Base-by-base conservation (phyloP, 495 filamentous ascomycete genomes). In the Penicillium coprophilum region DNA sequence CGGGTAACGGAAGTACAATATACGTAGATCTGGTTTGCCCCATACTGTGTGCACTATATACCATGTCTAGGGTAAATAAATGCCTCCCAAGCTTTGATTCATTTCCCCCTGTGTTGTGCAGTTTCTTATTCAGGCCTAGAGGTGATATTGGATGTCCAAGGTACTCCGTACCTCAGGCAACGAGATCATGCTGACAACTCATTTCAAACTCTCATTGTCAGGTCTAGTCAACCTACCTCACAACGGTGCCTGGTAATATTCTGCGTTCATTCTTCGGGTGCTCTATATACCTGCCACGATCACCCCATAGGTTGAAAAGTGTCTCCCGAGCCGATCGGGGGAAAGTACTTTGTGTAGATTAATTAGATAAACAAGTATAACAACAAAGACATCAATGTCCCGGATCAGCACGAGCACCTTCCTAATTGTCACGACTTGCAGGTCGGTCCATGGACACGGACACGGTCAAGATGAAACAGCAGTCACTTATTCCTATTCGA, bases 331-430 rank as follows among this genome's bases (percentile, higher is more conserved):
- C 20, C 47, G 47, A 50, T 50, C 32, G 47, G 11, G 1, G 3
- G 5, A 46, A 46, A 15, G 19, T 13, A 36, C 12, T 15, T 39
- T 50, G 19, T 7, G n/a, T n/a, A n/a, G n/a, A n/a, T n/a, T n/a
- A n/a, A n/a, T n/a, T n/a, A n/a, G n/a, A 39, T 50, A 56, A 32
- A 39, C 40, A 24, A 36, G 31, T 20, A 47, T n/a, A 21, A 54
- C 11, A 32, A 1, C 30, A 13, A 47, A 49, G 10, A 17, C 27
- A 21, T 5, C 19, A 13, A 51, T 15, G 12, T 23, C 20, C 20
- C 11, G 2, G 39, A 43, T 34, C 27, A 32, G 15, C 47, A 17
- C 36, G 11, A 28, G 17, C 12, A 44, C 49, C 13, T 49, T 57
- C 47, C 47, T 46, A 15, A 57, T 32, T 7, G 8, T 9, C 17